Percentiles rank a stretch among this genome's conserved stretches.
Evolutionary conservation across 805 yeast genomes (phyloP).

Genomic region (Hanseniaspora occidentalis): DNA sequence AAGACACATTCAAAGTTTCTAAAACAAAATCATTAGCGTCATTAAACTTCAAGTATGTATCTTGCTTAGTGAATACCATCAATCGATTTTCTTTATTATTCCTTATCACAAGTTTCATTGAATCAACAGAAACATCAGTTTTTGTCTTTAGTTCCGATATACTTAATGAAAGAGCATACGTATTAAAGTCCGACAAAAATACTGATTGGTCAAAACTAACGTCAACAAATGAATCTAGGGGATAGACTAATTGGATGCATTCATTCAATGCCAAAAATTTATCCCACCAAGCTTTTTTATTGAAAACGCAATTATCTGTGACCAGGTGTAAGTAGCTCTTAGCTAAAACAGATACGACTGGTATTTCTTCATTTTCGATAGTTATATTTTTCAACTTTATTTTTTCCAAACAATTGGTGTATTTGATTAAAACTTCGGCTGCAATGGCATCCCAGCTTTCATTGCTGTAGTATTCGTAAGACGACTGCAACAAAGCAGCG

Average conservation of each 20-base stretch:
- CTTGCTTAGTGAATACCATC: conserved; percentile 7
- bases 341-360: conserved; percentile 16
- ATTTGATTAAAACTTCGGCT: conserved; percentile 48
- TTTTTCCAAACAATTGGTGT: conserved; percentile 48
- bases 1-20: conserved; percentile 13
- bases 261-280: conserved; percentile 14
- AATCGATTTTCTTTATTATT: conserved; percentile 10
- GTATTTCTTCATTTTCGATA: conserved; percentile 17
- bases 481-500: conserved; percentile 46
- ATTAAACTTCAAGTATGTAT: conserved; percentile 5
- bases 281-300: conserved; percentile 19
- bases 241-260: conserved; percentile 13
- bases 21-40: conserved; percentile 8
- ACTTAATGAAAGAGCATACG: conserved; percentile 11
- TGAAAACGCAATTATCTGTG: conserved; percentile 15
- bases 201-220: conserved; percentile 7
- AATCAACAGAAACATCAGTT: conserved; percentile 11
- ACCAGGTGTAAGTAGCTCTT: conserved; percentile 21
- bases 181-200: conserved; percentile 10
- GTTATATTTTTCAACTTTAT: conserved; percentile 8
- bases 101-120: conserved; percentile 13
- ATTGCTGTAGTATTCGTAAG: conserved; percentile 53
- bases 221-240: conserved; percentile 15
- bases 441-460: conserved; percentile 73
- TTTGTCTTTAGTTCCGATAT: conserved; percentile 8